Conservation (phyloP, 1,284 basidiomycete genomes). For the Coniferiporia sulphurascens region DNA sequence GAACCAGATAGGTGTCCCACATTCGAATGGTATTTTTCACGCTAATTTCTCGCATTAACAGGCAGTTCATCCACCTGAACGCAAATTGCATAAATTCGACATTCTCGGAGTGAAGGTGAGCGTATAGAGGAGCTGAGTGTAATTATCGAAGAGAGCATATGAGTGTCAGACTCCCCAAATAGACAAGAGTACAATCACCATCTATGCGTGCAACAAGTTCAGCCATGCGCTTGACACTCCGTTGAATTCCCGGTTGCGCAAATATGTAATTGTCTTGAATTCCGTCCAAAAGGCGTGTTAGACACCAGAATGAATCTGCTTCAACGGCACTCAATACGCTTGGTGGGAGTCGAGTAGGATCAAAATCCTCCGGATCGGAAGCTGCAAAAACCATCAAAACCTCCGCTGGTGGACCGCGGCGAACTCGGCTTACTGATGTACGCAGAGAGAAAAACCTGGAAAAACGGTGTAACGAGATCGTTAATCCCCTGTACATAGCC, state of each 20-base stretch:
- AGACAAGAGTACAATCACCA: constrained; percentile 40
- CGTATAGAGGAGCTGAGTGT: constrained; percentile 64
- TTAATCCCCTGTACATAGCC: constrained; percentile 99
- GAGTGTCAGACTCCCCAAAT: constrained; percentile 39
- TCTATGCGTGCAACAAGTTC: constrained; percentile 91
- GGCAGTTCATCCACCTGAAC: constrained; percentile 98
- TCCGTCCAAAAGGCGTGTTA: constrained; percentile 88
- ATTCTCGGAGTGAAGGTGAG: constrained; percentile 82
- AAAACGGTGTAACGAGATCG: constrained; percentile 93
- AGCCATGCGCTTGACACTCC: constrained; percentile 88
- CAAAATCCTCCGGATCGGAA: constrained; percentile 83
- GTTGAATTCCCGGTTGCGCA: constrained; percentile 90
- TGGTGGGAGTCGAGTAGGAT: constrained; percentile 70
- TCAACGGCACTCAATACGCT: constrained; percentile 79
- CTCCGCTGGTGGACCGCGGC: constrained; percentile 7
- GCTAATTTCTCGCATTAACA: constrained; percentile 94
- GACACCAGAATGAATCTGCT: constrained; percentile 96
- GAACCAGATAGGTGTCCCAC: constrained; percentile 97
- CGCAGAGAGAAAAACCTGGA: constrained; percentile 87
- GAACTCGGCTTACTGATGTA: constrained; percentile 68
- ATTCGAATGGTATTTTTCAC: constrained; percentile 94
- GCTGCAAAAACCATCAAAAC: constrained; percentile 40
- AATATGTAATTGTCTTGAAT: constrained; percentile 98
- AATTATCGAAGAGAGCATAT: not conserved
- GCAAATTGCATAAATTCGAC: constrained; percentile 99